Evolutionary conservation across 2,329 filamentous ascomycete species (phyloP), one percentile per base, ranked within the genome.

Genomic region (Ascochyta koolunga): DNA sequence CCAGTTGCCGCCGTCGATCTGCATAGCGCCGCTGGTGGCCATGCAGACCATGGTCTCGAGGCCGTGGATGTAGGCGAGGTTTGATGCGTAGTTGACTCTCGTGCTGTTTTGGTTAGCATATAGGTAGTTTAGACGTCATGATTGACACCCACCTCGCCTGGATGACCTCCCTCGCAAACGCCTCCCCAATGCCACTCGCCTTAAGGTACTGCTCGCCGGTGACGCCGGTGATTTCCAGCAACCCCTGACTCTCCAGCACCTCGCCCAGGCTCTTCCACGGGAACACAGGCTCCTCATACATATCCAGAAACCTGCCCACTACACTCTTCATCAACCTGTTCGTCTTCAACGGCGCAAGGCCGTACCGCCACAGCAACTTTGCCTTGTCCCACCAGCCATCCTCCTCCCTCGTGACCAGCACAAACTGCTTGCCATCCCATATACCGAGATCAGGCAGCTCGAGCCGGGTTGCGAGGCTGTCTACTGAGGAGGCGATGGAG

Each of bases 81-180:
- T 97, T 42, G 93, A 91, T 0, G 90, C 95, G 76, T 97, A 99
- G 74, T 98, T 98, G 59, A 97, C 93, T 18, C 95, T 84, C 0
- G 95, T 97, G 52, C 87, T 89, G 1, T 21, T 11, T 29, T 42
- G 4, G 31, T 62, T 29, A 57, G 52, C 27, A 50, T n/a, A n/a
- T n/a, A n/a, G n/a, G n/a, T n/a, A n/a, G n/a, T n/a, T n/a, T n/a
- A n/a, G n/a, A n/a, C n/a, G n/a, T n/a, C n/a, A n/a, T n/a, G n/a
- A 13, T 24, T 10, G 19, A 21, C 9, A 31, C 45, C 37, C 16
- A 73, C 71, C 70, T 74, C 15, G 93, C 91, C 76, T 98, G 93
- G 22, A 98, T 86, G 41, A 99, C 85, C 44, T 99, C 91, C 13
- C 85, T 84, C 0, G 87, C 81, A 70, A 96, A 98, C 0, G 79